phyloP scores from a whole-genome alignment of 2,329 filamentous ascomycete species.

The Calonectria honghensis region DNA sequence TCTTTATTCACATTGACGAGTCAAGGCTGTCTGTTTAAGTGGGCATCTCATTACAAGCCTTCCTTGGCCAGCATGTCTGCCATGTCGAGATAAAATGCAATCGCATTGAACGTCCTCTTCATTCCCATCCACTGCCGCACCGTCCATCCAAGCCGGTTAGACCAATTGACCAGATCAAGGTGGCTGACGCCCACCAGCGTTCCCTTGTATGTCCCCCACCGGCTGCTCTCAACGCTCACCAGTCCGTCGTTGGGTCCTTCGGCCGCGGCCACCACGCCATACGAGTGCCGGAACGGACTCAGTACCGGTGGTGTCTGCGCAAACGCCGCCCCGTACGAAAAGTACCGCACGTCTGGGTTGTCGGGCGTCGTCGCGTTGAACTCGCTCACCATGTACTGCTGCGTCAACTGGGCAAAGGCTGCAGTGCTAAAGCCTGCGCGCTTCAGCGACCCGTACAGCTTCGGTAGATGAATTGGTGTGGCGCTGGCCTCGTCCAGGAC shows the following conservation, averaged over 20 bases:
- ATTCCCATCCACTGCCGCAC: conserved; percentile 72
- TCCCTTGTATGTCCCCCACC: conserved; percentile 79
- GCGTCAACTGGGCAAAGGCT: conserved; percentile 78
- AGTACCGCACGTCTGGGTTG: conserved; percentile 72
- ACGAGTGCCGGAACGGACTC: conserved; percentile 77
- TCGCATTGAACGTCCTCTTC: conserved; percentile 77
- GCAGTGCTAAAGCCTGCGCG: conserved; percentile 73
- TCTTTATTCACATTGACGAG: background rate
- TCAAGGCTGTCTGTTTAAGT: background rate
- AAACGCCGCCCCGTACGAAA: conserved; percentile 75
- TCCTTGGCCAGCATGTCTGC: conserved; percentile 83
- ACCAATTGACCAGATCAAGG: conserved; percentile 81
- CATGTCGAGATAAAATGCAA: conserved; percentile 80
- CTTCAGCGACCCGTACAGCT: conserved; percentile 71
- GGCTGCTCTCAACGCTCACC: conserved; percentile 78
- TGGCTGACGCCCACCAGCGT: conserved; percentile 78
- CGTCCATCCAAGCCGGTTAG: conserved; percentile 75
- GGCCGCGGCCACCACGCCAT: conserved; percentile 67
- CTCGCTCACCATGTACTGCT: conserved; percentile 72
- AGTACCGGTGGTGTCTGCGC: conserved; percentile 71
- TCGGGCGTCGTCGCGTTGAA: conserved; percentile 77
- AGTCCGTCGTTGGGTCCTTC: conserved; percentile 80
- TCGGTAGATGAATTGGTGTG: conserved; percentile 69
- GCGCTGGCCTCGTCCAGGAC: conserved; percentile 66
- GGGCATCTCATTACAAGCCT: conserved; percentile 61